Percentiles rank a stretch among this genome's conserved stretches.
Conservation (phyloP, 495 filamentous ascomycete species). For the Trichoderma orchidacearum region DNA sequence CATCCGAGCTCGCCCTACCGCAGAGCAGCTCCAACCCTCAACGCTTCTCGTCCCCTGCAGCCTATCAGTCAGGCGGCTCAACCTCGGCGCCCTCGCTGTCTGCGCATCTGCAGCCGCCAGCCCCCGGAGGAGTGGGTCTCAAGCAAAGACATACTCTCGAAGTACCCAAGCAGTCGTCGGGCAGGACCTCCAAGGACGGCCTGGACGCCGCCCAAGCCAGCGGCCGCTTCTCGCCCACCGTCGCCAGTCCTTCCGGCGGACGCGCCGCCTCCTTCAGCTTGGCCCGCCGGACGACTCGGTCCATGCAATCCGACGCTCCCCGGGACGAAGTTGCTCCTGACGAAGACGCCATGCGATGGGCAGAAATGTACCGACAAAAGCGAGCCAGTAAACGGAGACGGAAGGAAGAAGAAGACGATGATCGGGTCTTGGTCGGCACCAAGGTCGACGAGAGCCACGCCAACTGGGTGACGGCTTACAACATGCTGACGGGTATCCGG, state of each 20-base stretch:
- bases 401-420: conserved; percentile 86
- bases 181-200: conserved; percentile 37
- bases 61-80: conserved; percentile 29
- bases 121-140: conserved; percentile 32
- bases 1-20: conserved; percentile 23
- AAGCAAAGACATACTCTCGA: conserved; percentile 86
- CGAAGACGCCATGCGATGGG: conserved; percentile 79
- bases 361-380: conserved; percentile 83
- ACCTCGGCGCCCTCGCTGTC: conserved; percentile 26
- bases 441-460: conserved; percentile 96
- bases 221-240: conserved; percentile 76
- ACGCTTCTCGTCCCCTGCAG: conserved; percentile 64
- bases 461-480: conserved; percentile 97
- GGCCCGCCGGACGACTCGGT: conserved; percentile 67
- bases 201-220: conserved; percentile 55
- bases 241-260: conserved; percentile 24
- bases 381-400: conserved; percentile 67
- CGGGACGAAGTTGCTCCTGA: conserved; percentile 76
- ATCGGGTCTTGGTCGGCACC: conserved; percentile 87
- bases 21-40: conserved; percentile 31
- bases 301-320: conserved; percentile 68
- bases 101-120: conserved; percentile 25
- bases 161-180: conserved; percentile 48
- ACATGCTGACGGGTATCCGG: conserved; percentile 98
- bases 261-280: conserved; percentile 74